A percentile compares a stretch with the other conserved stretches of the same genome.
phyloP scores from a whole-genome alignment of 441 rosid species.

The Gossypium gossypioides region DNA sequence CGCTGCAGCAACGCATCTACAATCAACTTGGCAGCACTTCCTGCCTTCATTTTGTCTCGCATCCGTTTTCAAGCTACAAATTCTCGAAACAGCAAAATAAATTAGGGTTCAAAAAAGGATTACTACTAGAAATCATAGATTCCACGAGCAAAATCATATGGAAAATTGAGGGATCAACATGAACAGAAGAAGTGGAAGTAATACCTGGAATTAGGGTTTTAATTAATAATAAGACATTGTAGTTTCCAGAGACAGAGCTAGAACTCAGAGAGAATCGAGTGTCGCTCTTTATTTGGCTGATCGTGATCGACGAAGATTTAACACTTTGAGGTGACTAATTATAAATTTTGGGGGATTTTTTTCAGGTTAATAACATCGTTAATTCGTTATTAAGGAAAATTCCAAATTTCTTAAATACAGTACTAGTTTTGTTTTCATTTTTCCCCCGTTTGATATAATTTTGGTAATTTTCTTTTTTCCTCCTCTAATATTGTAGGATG shows the following conservation, averaged over 20 bases:
- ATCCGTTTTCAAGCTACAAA: background rate
- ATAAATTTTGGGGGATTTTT: too few species aligned
- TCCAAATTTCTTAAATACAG: too few species aligned
- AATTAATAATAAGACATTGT: background rate
- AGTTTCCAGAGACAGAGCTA: background rate
- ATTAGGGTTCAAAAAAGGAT: background rate
- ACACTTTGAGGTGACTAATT: background rate
- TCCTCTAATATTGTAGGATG: too few species aligned
- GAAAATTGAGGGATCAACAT: background rate
- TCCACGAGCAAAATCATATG: background rate
- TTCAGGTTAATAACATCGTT: too few species aligned
- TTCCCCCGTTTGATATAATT: too few species aligned
- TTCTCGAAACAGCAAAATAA: background rate
- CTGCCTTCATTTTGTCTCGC: constrained; percentile 57
- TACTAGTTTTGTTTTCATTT: too few species aligned
- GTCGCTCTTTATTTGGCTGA: background rate
- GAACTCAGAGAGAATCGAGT: background rate
- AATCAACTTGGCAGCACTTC: constrained; percentile 85
- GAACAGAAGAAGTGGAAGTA: background rate
- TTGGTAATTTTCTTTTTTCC: too few species aligned
- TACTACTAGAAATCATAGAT: background rate
- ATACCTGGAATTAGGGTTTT: constrained; percentile 6
- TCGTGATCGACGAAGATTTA: background rate
- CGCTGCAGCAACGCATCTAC: constrained; percentile 95
- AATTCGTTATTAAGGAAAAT: too few species aligned